Evolutionary conservation across 805 yeast genomes (phyloP).

Genomic region (Maudiozyma pseudohumilis): DNA sequence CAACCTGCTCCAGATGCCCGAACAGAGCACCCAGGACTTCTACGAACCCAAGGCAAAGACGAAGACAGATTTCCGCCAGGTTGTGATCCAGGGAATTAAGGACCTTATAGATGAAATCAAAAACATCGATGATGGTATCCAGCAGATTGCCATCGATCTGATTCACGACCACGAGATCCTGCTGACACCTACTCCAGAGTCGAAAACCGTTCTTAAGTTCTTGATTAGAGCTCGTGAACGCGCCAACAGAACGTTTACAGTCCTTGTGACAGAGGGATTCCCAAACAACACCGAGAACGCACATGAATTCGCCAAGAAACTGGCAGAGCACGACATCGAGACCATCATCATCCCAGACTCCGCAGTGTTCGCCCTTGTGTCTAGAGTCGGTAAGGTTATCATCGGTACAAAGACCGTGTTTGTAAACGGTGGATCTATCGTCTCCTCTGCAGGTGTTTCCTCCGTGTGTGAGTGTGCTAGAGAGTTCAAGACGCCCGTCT

Average conservation of each 20-base stretch:
- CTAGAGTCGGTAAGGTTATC: slow-evolving; percentile 91
- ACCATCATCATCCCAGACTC: slow-evolving; percentile 89
- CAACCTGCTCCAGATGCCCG: slow-evolving; percentile 56
- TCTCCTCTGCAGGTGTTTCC: slow-evolving; percentile 83
- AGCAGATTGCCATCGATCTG: slow-evolving; percentile 81
- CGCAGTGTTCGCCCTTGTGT: slow-evolving; percentile 90
- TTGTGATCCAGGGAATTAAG: slow-evolving; percentile 83
- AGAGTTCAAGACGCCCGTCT: slow-evolving; percentile 91
- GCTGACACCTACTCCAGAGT: slow-evolving; percentile 87
- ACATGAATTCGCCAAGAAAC: slow-evolving; percentile 65
- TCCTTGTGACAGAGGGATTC: slow-evolving; percentile 80
- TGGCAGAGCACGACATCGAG: slow-evolving; percentile 80
- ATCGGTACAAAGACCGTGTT: slow-evolving; percentile 88
- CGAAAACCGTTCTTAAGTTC: slow-evolving; percentile 81
- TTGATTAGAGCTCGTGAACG: slow-evolving; percentile 68
- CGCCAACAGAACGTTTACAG: slow-evolving; percentile 78
- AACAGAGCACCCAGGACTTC: slow-evolving; percentile 13
- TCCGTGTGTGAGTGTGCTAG: slow-evolving; percentile 93
- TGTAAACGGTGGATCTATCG: slow-evolving; percentile 91
- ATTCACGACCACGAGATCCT: slow-evolving; percentile 85
- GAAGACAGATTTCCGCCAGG: slow-evolving; percentile 61
- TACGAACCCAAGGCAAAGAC: slow-evolving; percentile 11
- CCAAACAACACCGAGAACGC: slow-evolving; percentile 80
- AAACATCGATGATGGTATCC: slow-evolving; percentile 82
- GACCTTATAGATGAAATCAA: slow-evolving; percentile 87